Percentiles rank a stretch among this genome's conserved stretches.
phyloP scores from a whole-genome alignment of 225 moss, liverwort and hornwort species.

The Pleurozium schreberi region DNA sequence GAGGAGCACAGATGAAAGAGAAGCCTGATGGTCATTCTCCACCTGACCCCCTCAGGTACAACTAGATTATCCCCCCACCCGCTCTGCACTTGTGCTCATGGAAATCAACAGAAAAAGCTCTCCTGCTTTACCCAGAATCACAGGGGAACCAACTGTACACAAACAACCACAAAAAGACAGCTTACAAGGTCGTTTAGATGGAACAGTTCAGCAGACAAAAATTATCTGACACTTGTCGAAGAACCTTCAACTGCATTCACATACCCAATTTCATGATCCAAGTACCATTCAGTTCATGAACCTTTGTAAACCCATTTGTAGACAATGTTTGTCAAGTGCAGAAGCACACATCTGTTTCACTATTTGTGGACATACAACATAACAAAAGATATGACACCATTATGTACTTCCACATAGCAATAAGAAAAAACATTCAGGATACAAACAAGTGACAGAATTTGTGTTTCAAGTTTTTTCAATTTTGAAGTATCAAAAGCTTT shows the following conservation, averaged over 20 bases:
- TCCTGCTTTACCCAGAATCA: neutral
- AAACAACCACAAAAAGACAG: neutral
- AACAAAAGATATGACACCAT: no score
- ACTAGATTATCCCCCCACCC: no score
- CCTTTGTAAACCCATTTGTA: no score
- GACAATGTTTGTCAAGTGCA: neutral
- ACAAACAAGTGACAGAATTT: neutral
- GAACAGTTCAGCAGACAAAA: neutral
- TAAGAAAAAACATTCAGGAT: fast-evolving
- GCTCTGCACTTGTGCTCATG: neutral
- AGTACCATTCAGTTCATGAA: neutral
- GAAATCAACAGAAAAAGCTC: neutral
- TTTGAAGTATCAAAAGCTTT: neutral
- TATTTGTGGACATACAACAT: no score
- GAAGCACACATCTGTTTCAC: neutral
- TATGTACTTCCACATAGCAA: neutral
- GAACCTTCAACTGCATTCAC: neutral
- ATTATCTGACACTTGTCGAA: neutral
- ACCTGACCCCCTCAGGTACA: neutral
- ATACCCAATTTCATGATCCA: neutral
- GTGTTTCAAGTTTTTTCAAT: neutral
- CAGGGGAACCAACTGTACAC: no score
- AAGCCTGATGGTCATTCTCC: neutral
- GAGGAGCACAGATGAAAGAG: neutral
- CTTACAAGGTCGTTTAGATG: neutral